Evolutionary conservation across 768 basidiomycete species (phyloP).

Genomic region (Macrolepiota fuliginosa): DNA sequence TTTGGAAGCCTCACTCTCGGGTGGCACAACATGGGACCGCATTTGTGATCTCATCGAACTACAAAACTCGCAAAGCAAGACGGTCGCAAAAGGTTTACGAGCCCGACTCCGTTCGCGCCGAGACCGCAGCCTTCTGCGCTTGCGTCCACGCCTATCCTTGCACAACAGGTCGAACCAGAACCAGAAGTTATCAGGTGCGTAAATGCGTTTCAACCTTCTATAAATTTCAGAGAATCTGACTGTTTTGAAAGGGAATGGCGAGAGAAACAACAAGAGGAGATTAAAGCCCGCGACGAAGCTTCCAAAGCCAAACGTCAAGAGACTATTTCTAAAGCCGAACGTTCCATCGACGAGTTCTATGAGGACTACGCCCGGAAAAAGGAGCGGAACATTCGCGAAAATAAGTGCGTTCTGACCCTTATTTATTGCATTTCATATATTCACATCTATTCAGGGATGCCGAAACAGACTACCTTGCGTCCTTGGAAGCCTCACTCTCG

Average conservation of each 20-base stretch:
- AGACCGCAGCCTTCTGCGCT: slow-evolving; percentile 71
- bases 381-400: slow-evolving; percentile 87
- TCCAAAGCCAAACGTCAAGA: slow-evolving; percentile 78
- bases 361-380: slow-evolving; percentile 86
- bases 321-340: slow-evolving; percentile 80
- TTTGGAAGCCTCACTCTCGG: slow-evolving; percentile 74
- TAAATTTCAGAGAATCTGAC: slow-evolving; percentile 3
- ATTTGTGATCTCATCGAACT: slow-evolving; percentile 85
- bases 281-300: slow-evolving; percentile 77
- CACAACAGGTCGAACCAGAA: slow-evolving; percentile 73
- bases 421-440: background rate
- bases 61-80: slow-evolving; percentile 97
- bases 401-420: slow-evolving; percentile 62
- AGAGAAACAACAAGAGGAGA: slow-evolving; percentile 81
- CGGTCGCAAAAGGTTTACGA: slow-evolving; percentile 51
- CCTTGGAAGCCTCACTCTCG: slow-evolving; percentile 73
- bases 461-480: slow-evolving; percentile 76
- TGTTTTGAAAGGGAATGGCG: slow-evolving; percentile 70
- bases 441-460: slow-evolving; percentile 57
- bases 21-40: slow-evolving; percentile 95
- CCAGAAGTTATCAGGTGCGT: slow-evolving; percentile 88
- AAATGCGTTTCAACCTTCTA: too few relatives aligned
- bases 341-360: slow-evolving; percentile 87
- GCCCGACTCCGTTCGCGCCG: slow-evolving; percentile 62
- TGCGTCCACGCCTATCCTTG: slow-evolving; percentile 72